Conservation (phyloP, 345 rosid genomes). For the Salix suchowensis region DNA sequence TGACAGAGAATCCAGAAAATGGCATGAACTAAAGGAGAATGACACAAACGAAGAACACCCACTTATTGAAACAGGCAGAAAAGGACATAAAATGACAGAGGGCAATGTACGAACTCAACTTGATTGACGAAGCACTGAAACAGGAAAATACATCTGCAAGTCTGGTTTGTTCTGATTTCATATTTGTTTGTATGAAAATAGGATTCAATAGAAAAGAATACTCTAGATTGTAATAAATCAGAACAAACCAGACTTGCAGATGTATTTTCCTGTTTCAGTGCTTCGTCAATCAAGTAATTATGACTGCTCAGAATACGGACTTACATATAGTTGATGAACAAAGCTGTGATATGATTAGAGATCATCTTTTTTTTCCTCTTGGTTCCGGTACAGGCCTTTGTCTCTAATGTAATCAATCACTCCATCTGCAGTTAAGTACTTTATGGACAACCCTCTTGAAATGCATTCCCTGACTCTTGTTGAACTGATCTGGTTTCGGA, state of each 20-base stretch:
- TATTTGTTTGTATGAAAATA: background rate
- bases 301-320: background rate
- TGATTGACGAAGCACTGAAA: too few species aligned
- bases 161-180: too few species aligned
- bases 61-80: background rate
- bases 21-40: background rate
- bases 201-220: background rate
- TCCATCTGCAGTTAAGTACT: slow-evolving; percentile 65
- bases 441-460: slow-evolving; percentile 65
- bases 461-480: slow-evolving; percentile 79
- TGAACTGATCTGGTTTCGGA: slow-evolving; percentile 85
- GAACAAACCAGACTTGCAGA: background rate
- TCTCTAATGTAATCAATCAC: slow-evolving; percentile 56
- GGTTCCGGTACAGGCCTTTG: slow-evolving; percentile 40
- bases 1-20: background rate
- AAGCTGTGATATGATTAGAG: background rate
- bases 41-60: background rate
- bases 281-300: background rate
- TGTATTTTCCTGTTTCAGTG: background rate
- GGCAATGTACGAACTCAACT: too few species aligned
- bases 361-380: slow-evolving; percentile 1
- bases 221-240: background rate
- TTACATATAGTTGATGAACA: background rate
- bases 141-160: too few species aligned
- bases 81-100: background rate